Conservation (phyloP, 2,329 filamentous ascomycete genomes). For the Neonectria magnoliae region DNA sequence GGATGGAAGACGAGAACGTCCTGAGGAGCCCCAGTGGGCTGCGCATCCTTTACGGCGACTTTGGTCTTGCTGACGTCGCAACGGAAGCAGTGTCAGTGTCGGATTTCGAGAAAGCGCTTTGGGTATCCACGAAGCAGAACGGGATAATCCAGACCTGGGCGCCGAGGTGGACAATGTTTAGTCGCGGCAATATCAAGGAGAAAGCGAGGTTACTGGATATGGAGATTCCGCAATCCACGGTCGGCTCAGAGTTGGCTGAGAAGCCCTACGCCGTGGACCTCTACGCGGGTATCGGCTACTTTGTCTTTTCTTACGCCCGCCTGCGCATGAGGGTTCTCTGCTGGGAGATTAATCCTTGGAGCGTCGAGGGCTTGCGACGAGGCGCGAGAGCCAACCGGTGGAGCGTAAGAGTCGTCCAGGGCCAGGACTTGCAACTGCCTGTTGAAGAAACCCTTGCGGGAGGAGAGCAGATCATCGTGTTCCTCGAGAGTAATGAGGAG, state of each 20-base stretch:
- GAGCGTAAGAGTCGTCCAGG: conserved; percentile 64
- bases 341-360: conserved; percentile 93
- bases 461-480: conserved; percentile 69
- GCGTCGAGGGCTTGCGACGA: conserved; percentile 81
- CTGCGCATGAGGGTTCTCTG: conserved; percentile 80
- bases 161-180: conserved; percentile 93
- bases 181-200: conserved; percentile 87
- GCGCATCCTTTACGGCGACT: conserved; percentile 76
- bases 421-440: conserved; percentile 50
- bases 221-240: conserved; percentile 27
- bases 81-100: conserved; percentile 44
- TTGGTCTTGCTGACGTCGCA: conserved; percentile 63
- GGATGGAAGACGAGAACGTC: conserved; percentile 66
- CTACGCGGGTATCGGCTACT: conserved; percentile 95
- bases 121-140: conserved; percentile 82
- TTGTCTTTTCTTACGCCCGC: conserved; percentile 83
- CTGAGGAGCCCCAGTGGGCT: conserved; percentile 79
- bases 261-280: conserved; percentile 75
- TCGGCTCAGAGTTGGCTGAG: conserved; percentile 23
- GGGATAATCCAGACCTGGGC: conserved; percentile 88
- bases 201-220: conserved; percentile 79
- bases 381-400: conserved; percentile 78
- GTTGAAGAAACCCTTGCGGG: conserved; percentile 53
- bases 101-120: conserved; percentile 77
- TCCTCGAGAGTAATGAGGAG: conserved; percentile 73